These are phyloP conservation scores for Odonthalia washingtoniensis DNA, from an alignment of 31 red algal genomes.

Conservation along the genomic window DNA sequence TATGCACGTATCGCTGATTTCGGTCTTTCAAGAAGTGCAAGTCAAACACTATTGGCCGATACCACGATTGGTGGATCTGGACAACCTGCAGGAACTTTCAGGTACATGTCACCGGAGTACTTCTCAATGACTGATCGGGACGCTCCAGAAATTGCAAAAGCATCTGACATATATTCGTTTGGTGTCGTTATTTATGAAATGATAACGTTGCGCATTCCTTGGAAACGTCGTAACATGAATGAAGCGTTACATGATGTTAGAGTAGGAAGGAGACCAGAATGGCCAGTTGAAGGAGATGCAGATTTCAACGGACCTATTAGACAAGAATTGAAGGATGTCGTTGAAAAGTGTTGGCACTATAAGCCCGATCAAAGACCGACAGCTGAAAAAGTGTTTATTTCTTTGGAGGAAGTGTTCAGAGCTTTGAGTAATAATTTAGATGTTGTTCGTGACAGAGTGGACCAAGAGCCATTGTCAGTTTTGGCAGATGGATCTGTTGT, in stretches of 20 bases:
- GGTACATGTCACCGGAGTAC: conserved; percentile 76
- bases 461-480: neutral
- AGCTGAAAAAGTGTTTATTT: conserved; percentile 41
- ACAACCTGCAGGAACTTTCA: conserved; percentile 55
- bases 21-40: conserved; percentile 59
- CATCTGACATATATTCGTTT: conserved; percentile 76
- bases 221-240: conserved; percentile 47
- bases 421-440: conserved; percentile 6
- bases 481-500: neutral
- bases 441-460: neutral
- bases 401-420: conserved; percentile 12
- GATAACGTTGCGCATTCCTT: conserved; percentile 73
- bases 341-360: conserved; percentile 67
- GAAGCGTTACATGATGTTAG: conserved; percentile 19
- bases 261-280: conserved; percentile 50
- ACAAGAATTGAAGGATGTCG: conserved; percentile 38
- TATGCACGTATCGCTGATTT: conserved; percentile 78
- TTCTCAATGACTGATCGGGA: conserved; percentile 23
- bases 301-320: conserved; percentile 49
- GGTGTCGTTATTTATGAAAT: conserved; percentile 86
- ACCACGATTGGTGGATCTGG: conserved; percentile 53
- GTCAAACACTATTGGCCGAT: conserved; percentile 54
- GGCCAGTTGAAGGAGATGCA: conserved; percentile 54
- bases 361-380: conserved; percentile 46
- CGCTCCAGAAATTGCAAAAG: conserved; percentile 51